phyloP scores from a whole-genome alignment of 2,329 filamentous ascomycete species.

The Bretziella fagacearum region DNA sequence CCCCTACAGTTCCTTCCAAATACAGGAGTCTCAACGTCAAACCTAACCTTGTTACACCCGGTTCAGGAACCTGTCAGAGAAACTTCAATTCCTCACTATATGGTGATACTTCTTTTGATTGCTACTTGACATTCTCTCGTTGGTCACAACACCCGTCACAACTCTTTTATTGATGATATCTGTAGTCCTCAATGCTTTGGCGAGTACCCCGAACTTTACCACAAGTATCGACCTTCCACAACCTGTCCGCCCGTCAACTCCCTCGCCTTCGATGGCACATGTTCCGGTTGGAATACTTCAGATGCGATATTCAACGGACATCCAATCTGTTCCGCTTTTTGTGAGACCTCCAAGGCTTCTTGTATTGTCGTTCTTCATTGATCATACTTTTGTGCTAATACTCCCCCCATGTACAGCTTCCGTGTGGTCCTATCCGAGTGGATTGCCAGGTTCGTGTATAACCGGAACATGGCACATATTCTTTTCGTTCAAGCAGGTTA shows the following conservation, averaged over 20 bases:
- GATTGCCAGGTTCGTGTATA: conserved; percentile 7
- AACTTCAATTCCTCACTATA: too few relatives aligned
- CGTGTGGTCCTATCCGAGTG: conserved; percentile 13
- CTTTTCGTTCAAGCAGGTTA: too few relatives aligned
- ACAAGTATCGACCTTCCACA: not conserved
- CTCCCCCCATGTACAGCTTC: not conserved
- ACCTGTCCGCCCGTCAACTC: conserved; percentile 7
- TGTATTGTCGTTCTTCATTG: not conserved
- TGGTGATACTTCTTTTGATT: too few relatives aligned
- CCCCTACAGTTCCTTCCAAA: not conserved
- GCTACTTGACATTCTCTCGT: not conserved
- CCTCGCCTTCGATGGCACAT: conserved; percentile 5
- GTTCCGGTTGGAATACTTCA: conserved; percentile 1
- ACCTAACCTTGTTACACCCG: not conserved
- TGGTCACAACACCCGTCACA: not conserved
- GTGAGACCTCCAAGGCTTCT: conserved; percentile 3
- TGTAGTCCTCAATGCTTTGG: not conserved
- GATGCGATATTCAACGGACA: not conserved
- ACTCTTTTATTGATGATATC: not conserved
- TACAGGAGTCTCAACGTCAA: not conserved
- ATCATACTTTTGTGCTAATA: not conserved
- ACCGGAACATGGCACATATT: too few relatives aligned
- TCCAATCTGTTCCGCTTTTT: conserved; percentile 7
- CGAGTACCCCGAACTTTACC: conserved; percentile 1
- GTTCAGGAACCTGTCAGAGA: not conserved